Conservation (phyloP, 2,329 filamentous ascomycete genomes). For the Fusarium zealandicum region DNA sequence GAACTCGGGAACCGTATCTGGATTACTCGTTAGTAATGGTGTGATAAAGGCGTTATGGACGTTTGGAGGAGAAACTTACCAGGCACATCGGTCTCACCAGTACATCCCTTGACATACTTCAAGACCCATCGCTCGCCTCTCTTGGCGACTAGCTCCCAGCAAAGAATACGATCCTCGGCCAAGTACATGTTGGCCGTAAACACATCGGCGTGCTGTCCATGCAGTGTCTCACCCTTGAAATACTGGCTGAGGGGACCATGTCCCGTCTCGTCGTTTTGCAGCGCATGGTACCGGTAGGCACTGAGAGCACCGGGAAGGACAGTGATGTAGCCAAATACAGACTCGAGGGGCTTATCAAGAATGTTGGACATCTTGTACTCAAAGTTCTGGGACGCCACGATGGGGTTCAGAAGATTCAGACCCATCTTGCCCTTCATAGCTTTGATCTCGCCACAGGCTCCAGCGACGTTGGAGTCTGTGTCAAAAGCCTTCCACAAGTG, state of each 20-base stretch:
- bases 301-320: conserved; percentile 94
- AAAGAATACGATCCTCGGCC: conserved; percentile 87
- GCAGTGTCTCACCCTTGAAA: conserved; percentile 97
- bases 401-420: conserved; percentile 84
- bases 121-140: conserved; percentile 93
- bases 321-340: conserved; percentile 97
- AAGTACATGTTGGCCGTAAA: conserved; percentile 98
- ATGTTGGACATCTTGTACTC: conserved; percentile 99
- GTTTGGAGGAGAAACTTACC: conserved; percentile 63
- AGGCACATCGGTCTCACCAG: conserved; percentile 96
- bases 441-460: conserved; percentile 96
- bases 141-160: conserved; percentile 96
- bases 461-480: conserved; percentile 95
- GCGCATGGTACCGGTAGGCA: conserved; percentile 92
- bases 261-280: conserved; percentile 96
- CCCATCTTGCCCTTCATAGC: conserved; percentile 91
- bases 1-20: conserved; percentile 92
- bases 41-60: not conserved
- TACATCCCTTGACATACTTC: conserved; percentile 97
- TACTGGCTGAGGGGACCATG: conserved; percentile 97
- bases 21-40: conserved; percentile 35
- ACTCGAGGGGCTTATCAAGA: conserved; percentile 94
- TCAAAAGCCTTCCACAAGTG: conserved; percentile 99
- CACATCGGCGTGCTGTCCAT: conserved; percentile 94
- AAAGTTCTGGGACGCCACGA: conserved; percentile 97